Base-by-base conservation (phyloP, 257 asterid species). In the Ligustrum vulgare region DNA sequence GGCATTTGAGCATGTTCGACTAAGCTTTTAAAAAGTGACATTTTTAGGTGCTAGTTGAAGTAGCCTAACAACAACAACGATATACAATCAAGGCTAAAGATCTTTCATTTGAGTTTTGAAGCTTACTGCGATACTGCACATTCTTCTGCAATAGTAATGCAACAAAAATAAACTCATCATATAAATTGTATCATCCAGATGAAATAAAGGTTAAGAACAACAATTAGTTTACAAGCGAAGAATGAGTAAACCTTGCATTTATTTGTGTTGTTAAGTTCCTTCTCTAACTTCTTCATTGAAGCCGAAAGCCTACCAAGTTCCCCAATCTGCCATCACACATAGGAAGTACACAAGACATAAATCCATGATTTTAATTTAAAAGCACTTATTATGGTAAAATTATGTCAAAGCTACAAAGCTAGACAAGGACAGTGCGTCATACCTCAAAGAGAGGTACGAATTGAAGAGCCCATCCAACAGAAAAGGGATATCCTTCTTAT, bases 41-140 rank as follows among this genome's bases (percentile, higher is more conserved):
- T 92, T 92, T 91, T 89, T 92, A 72, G 99, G 99, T 43, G 96
- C 86, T 76, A 94, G 76, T 80, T 94, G 99, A 82, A 94, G 99
- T 86, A 94, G 81, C 65, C 99, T 97, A 77, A 88, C 91, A 8
- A 97, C 98, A 82, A 94, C 98, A 22, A 89, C 96, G 56, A 89
- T 69, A 74, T 94, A 98, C 84, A 80, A 94, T 32, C 45, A 94
- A 93, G 39, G 94, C 93, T 0, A 94, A 80, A 16, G 97, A 86
- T 78, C 98, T 86, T 82, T 91, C 98, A 35, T 91, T 92, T 20
- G 96, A 91, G 75, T 84, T 84, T 73, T 89, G 84, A 79, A 86
- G 84, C 89, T 91, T 94, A 74, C 69, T 72, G 51, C 67, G 54
- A 80, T 89, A 94, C 62, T 84, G 84, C 72, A 89, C 97, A 66